Evolutionary conservation across 2,329 filamentous ascomycete genomes (phyloP).

Genomic region (Thelonectria rubi): DNA sequence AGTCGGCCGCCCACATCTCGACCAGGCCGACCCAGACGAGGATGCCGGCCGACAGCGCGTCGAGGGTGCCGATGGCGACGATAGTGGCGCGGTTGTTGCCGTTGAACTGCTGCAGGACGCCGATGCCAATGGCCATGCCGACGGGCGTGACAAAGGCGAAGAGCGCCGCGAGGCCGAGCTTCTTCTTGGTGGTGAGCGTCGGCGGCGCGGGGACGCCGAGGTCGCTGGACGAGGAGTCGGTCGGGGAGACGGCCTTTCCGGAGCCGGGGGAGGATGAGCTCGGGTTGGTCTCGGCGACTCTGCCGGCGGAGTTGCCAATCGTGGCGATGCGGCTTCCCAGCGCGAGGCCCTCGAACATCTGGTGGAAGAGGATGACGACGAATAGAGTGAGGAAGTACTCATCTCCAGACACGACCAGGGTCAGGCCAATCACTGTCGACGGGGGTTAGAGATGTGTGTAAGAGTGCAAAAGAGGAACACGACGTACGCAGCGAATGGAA

Average conservation of each 20-base stretch:
- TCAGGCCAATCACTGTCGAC: conserved; percentile 67
- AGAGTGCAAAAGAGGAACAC: background rate
- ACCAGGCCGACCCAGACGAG: conserved; percentile 82
- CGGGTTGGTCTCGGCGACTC: conserved; percentile 34
- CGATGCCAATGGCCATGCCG: conserved; percentile 83
- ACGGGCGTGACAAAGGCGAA: conserved; percentile 79
- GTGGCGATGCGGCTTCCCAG: conserved; percentile 76
- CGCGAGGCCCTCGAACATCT: conserved; percentile 80
- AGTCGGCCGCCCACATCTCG: conserved; percentile 82
- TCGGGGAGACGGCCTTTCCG: conserved; percentile 38
- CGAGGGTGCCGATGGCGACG: conserved; percentile 76
- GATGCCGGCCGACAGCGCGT: conserved; percentile 79
- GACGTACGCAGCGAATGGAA: conserved; percentile 75
- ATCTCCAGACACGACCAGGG: conserved; percentile 68
- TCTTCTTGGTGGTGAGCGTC: conserved; percentile 54
- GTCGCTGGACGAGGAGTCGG: conserved; percentile 32
- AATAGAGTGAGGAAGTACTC: conserved; percentile 66
- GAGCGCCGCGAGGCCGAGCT: conserved; percentile 67
- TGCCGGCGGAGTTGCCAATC: conserved; percentile 51
- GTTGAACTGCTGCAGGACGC: conserved; percentile 75
- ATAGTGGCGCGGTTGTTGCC: conserved; percentile 75
- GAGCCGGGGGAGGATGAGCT: conserved; percentile 36
- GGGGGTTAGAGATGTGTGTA: conserved; percentile 10
- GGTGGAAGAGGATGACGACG: conserved; percentile 78
- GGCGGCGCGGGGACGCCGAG: conserved; percentile 19